Evolutionary conservation across 2,329 filamentous ascomycete species (phyloP).

Genomic region (Thielaviopsis euricoi): DNA sequence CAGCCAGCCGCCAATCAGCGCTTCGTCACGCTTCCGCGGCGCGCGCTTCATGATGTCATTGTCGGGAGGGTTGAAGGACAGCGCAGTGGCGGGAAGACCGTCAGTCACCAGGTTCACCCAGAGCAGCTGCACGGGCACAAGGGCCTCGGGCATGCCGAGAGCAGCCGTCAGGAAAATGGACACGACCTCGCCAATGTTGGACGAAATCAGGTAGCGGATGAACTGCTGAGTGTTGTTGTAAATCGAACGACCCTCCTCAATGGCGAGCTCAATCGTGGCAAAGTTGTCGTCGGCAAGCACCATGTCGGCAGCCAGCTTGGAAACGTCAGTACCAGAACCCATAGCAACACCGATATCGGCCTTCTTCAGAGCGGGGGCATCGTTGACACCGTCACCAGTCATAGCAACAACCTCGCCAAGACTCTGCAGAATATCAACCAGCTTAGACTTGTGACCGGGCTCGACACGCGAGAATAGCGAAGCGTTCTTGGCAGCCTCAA

Average conservation of each 20-base stretch:
- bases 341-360: slow-evolving; percentile 98
- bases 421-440: slow-evolving; percentile 90
- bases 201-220: slow-evolving; percentile 96
- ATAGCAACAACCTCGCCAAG: slow-evolving; percentile 92
- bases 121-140: slow-evolving; percentile 91
- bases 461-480: slow-evolving; percentile 94
- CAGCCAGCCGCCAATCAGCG: slow-evolving; percentile 84
- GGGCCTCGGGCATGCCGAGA: slow-evolving; percentile 89
- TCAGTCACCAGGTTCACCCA: slow-evolving; percentile 99
- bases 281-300: slow-evolving; percentile 98
- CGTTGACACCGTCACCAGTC: slow-evolving; percentile 98
- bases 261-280: slow-evolving; percentile 86
- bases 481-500: slow-evolving; percentile 68
- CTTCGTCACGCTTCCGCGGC: slow-evolving; percentile 81
- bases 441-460: slow-evolving; percentile 89
- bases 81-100: slow-evolving; percentile 83
- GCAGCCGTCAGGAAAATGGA: slow-evolving; percentile 97
- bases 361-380: slow-evolving; percentile 94
- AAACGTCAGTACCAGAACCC: slow-evolving; percentile 94
- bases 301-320: slow-evolving; percentile 95
- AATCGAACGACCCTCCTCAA: slow-evolving; percentile 93
- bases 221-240: slow-evolving; percentile 99
- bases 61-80: slow-evolving; percentile 97
- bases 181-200: slow-evolving; percentile 97
- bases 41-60: slow-evolving; percentile 92